Base-by-base conservation (phyloP, 768 basidiomycete species). In the Pholiota microspora region DNA sequence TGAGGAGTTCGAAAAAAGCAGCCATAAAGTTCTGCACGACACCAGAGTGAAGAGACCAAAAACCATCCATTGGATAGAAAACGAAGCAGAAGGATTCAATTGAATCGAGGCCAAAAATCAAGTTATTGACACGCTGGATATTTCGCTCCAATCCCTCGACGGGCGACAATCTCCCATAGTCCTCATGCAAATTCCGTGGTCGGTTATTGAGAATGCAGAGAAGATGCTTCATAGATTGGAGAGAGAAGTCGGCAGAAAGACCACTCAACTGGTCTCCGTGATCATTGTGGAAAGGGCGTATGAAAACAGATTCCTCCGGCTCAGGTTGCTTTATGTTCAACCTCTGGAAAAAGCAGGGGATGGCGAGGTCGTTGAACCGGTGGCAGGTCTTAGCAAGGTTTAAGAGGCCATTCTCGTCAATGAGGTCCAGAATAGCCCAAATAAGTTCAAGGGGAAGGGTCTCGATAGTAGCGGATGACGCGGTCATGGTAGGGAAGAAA, bases 241-340 rank as follows among this genome's bases (percentile, higher is more conserved):
- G 10, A 8, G 54, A 44, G 38, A 56, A 54, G 29, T 59, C 13
- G 46, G 59, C 47, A 27, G 55, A 40, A 4, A 61, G 50, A 4
- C 54, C 55, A 44, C 54, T 56, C 27, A 61, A 45, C 29, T 54
- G 48, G 31, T 56, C 60, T 13, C 9, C 54, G 44, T 59, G 45
- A 13, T 52, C 45, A 13, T 45, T 40, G 28, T 53, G 55, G 10
- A 48, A 35, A 3, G 57, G 55, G 31, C 49, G 58, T 18, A 59
- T 46, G 23, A 56, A 12, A 25, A 46, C 52, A 16, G 42, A 40
- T 28, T 50, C 45, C 27, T 49, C 47, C 9, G 57, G n/a, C n/a
- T n/a, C n/a, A n/a, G n/a, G 49, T 4, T 53, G 28, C n/a, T 25
- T 45, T 23, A 48, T 48, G 16, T 52, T 52, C 15, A 50, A 24